These are phyloP conservation scores for Malus fusca DNA, from an alignment of 306 rosid genomes.

Conservation along the genomic window DNA sequence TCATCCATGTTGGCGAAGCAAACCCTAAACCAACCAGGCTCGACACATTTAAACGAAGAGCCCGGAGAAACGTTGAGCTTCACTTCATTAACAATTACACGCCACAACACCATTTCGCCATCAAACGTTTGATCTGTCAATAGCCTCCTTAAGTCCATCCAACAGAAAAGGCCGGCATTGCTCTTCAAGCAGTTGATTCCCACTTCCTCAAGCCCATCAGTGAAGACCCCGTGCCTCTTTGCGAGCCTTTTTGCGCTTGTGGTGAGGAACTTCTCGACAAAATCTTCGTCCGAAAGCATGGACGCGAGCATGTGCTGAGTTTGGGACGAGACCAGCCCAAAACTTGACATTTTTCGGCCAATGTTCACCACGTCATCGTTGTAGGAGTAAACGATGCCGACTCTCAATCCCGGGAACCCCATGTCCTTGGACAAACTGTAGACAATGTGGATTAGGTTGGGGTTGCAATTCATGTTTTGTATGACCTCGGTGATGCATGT, in stretches of 20 bases:
- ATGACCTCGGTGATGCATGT: slow-evolving; percentile 57
- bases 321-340: slow-evolving; percentile 71
- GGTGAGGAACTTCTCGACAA: slow-evolving; percentile 31
- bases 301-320: slow-evolving; percentile 64
- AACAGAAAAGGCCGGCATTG: slow-evolving; percentile 66
- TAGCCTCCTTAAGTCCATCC: slow-evolving; percentile 75
- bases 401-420: slow-evolving; percentile 87
- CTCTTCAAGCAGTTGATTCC: slow-evolving; percentile 59
- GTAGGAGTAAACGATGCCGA: slow-evolving; percentile 82
- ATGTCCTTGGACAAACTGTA: slow-evolving; percentile 83
- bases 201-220: slow-evolving; percentile 47
- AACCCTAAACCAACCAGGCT: slow-evolving; percentile 94
- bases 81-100: slow-evolving; percentile 52
- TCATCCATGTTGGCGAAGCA: slow-evolving; percentile 90
- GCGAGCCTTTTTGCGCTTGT: slow-evolving; percentile 54
- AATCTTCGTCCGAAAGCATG: slow-evolving; percentile 59
- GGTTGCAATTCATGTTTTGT: slow-evolving; percentile 36
- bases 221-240: slow-evolving; percentile 29
- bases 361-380: slow-evolving; percentile 53
- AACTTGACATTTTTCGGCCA: slow-evolving; percentile 88
- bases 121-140: slow-evolving; percentile 48
- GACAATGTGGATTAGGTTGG: slow-evolving; percentile 59
- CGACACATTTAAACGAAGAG: slow-evolving; percentile 61
- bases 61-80: slow-evolving; percentile 94
- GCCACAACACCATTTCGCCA: slow-evolving; percentile 65